Evolutionary conservation across 2,329 filamentous ascomycete genomes (phyloP).

Genomic region (Macrophomina phaseolina): DNA sequence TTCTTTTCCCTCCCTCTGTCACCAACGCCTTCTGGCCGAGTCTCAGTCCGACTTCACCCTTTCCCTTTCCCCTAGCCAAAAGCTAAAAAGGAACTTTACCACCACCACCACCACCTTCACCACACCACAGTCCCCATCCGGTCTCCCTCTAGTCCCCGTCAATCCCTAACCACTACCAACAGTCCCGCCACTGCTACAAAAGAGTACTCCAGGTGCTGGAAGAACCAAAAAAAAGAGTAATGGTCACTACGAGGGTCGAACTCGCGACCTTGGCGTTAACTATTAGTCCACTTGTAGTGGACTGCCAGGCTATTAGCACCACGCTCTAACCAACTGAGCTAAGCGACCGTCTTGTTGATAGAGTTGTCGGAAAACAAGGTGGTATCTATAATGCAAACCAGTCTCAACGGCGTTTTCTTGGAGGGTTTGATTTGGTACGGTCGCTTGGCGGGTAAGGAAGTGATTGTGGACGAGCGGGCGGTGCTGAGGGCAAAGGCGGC

Average conservation of each 20-base stretch:
- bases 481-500: no score
- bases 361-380: rapidly evolving
- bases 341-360: constrained; percentile 21
- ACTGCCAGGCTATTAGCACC: constrained; percentile 28
- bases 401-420: no score
- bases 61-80: background rate
- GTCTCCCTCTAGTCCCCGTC: background rate
- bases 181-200: background rate
- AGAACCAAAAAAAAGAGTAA: background rate
- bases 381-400: background rate
- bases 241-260: constrained; percentile 32
- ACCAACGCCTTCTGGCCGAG: no score
- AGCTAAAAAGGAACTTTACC: background rate
- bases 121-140: background rate
- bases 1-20: no score
- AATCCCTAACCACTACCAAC: background rate
- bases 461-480: no score
- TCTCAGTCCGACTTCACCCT: no score
- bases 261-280: constrained; percentile 30
- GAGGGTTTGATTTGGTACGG: no score
- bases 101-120: background rate
- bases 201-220: background rate
- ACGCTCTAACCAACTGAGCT: constrained; percentile 32
- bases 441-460: no score
- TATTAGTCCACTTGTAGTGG: background rate